phyloP scores from a whole-genome alignment of 106 monocot species.

The Triglochin maritima region DNA sequence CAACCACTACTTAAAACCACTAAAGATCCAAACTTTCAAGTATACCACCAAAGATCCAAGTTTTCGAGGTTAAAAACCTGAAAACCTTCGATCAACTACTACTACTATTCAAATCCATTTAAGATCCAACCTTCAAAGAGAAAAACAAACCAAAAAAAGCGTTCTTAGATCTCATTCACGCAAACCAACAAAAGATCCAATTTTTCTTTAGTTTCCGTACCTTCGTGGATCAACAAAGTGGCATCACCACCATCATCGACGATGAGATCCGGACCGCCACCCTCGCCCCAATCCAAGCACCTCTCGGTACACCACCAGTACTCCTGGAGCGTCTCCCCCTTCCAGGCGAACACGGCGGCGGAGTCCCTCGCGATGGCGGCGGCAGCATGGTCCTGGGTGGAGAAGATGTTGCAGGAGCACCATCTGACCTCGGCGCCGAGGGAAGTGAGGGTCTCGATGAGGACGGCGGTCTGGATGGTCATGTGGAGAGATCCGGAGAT shows the following conservation, averaged over 20 bases:
- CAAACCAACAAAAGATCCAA: too few species aligned
- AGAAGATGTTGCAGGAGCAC: slow-evolving; percentile 96
- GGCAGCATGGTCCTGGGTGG: slow-evolving; percentile 82
- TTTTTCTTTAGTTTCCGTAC: too few species aligned
- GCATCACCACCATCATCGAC: slow-evolving; percentile 86
- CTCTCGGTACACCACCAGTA: slow-evolving; percentile 97
- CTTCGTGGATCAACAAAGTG: slow-evolving; percentile 77
- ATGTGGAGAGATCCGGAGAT: slow-evolving; percentile 89
- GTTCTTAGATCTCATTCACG: too few species aligned
- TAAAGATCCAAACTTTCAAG: too few species aligned
- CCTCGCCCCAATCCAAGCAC: slow-evolving; percentile 63
- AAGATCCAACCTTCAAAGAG: too few species aligned
- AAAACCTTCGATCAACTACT: too few species aligned
- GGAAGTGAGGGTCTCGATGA: slow-evolving; percentile 75
- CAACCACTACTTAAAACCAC: too few species aligned
- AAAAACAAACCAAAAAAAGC: too few species aligned
- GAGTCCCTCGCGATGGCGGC: slow-evolving; percentile 73
- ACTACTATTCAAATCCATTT: too few species aligned
- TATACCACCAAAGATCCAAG: too few species aligned
- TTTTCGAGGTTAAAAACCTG: too few species aligned
- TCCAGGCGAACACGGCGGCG: slow-evolving; percentile 81
- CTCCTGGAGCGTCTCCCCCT: slow-evolving; percentile 86
- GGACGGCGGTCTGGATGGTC: slow-evolving; percentile 91
- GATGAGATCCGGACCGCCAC: slow-evolving; percentile 79
- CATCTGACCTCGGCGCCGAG: slow-evolving; percentile 88